phyloP scores from a whole-genome alignment of 345 rosid genomes.

The Sisymbrium irio region DNA sequence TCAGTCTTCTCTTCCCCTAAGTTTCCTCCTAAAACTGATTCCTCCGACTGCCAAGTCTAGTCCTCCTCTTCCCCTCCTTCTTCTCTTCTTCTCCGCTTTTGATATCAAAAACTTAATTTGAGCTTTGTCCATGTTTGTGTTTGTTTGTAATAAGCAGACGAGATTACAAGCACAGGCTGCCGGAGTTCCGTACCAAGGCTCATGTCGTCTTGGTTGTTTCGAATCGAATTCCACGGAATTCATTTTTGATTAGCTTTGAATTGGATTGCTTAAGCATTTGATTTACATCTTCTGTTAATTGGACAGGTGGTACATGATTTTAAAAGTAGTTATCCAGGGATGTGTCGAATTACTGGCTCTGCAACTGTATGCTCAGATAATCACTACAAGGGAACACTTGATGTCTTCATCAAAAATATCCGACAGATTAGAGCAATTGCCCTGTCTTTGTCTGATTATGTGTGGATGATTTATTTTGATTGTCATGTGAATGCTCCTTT shows the following conservation, averaged over 20 bases:
- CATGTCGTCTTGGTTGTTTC: too few species aligned
- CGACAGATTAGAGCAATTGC: constrained; percentile 61
- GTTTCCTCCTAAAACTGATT: too few species aligned
- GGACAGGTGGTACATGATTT: too few species aligned
- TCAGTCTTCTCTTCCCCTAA: too few species aligned
- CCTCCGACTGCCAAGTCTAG: too few species aligned
- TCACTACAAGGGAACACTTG: constrained; percentile 84
- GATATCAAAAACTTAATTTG: background rate
- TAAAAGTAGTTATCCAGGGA: too few species aligned
- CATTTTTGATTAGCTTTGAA: too few species aligned
- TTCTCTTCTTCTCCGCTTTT: too few species aligned
- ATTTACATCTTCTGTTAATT: too few species aligned
- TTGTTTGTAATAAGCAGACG: constrained; percentile 47
- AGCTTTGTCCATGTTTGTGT: background rate
- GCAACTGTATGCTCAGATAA: constrained; percentile 55
- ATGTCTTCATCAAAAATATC: constrained; percentile 68
- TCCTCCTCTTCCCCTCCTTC: too few species aligned
- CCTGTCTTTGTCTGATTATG: background rate
- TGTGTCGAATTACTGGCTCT: constrained; percentile 51
- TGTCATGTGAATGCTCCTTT: background rate
- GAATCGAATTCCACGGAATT: too few species aligned
- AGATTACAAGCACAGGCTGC: constrained; percentile 99
- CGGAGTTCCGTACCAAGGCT: constrained; percentile 68
- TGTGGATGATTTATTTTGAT: background rate
- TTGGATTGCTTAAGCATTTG: too few species aligned